Conservation (phyloP, 352 stramenopile species). For the Phytophthora macrochlamydospora region DNA sequence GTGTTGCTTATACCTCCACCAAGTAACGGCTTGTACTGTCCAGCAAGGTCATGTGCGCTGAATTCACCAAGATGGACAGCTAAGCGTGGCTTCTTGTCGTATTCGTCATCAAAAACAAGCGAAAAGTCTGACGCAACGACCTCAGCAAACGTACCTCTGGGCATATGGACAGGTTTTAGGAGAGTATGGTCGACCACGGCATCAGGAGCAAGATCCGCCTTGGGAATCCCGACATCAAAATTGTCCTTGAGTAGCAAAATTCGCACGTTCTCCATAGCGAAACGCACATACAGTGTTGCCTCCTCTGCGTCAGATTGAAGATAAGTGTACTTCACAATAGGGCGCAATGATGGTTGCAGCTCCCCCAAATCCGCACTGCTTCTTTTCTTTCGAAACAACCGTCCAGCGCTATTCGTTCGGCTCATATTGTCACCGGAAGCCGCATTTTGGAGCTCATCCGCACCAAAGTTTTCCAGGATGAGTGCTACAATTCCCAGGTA, state of each 20-base stretch:
- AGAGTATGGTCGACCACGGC: constrained; percentile 20
- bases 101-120: constrained; percentile 41
- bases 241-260: constrained; percentile 55
- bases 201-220: constrained; percentile 7
- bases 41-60: constrained; percentile 40
- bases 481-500: constrained; percentile 75
- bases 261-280: constrained; percentile 60
- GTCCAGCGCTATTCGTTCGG: constrained; percentile 6
- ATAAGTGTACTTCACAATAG: constrained; percentile 75
- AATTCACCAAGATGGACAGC: constrained; percentile 47
- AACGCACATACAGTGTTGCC: constrained; percentile 66
- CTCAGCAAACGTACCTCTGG: constrained; percentile 25
- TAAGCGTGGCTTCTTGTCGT: constrained; percentile 51
- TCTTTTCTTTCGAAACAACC: constrained; percentile 1
- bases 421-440: constrained; percentile 5
- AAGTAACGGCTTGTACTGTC: constrained; percentile 23
- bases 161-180: background rate
- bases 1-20: constrained; percentile 15
- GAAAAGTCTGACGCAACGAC: constrained; percentile 43
- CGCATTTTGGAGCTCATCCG: constrained; percentile 51
- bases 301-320: constrained; percentile 67
- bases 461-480: constrained; percentile 76
- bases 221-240: background rate
- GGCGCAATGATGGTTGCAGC: constrained; percentile 43
- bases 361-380: constrained; percentile 21